These are phyloP conservation scores for Linum tenue DNA, from an alignment of 345 rosid genomes.

Conservation along the genomic window DNA sequence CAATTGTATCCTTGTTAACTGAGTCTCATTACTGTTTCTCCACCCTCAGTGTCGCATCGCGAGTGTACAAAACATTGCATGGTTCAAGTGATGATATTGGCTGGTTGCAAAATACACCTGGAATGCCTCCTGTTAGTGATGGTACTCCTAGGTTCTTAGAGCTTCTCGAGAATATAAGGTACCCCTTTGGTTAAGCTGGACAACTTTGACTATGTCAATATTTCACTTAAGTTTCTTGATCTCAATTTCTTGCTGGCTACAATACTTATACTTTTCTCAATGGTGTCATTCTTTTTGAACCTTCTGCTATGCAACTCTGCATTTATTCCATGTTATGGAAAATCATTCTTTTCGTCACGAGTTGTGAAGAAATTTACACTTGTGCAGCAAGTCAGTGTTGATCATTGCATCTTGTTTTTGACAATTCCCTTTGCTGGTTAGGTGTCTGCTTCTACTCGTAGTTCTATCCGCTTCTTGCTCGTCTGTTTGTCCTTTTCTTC, in stretches of 20 bases:
- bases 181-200: not conserved
- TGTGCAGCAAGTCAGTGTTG: no score
- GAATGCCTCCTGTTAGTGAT: conserved; percentile 49
- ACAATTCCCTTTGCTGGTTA: not conserved
- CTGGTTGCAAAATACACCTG: conserved; percentile 52
- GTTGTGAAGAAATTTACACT: no score
- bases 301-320: no score
- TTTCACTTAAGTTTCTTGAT: no score
- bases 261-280: no score
- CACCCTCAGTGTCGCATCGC: conserved; percentile 39
- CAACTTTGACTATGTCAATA: not conserved
- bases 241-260: no score
- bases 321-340: no score
- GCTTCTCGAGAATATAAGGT: conserved; percentile 49
- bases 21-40: conserved; percentile 8
- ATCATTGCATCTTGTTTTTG: not conserved
- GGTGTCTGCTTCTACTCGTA: not conserved
- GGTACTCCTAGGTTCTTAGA: conserved; percentile 54
- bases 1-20: not conserved
- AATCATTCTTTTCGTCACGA: no score
- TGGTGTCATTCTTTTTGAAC: no score
- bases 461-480: not conserved
- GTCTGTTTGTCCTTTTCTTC: not conserved
- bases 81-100: conserved; percentile 72
- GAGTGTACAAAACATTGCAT: conserved; percentile 38